A percentile compares a stretch with the other conserved stretches of the same genome.
These are phyloP conservation scores for Leucocoprinus leucothites DNA, from an alignment of 768 basidiomycete genomes.

Conservation along the genomic window DNA sequence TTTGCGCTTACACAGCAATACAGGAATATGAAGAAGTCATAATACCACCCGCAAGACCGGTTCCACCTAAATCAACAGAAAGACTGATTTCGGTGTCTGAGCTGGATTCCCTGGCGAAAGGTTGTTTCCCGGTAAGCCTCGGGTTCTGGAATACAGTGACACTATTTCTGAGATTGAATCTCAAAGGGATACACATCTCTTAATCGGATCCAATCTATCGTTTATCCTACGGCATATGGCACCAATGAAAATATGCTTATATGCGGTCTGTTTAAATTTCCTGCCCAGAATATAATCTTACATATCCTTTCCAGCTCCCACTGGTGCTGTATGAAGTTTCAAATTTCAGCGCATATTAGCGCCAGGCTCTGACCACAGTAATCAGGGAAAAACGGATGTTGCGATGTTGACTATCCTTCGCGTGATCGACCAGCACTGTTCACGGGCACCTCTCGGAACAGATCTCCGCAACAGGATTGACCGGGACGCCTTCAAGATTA, in stretches of 20 bases:
- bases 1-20: background rate
- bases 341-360: background rate
- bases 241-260: slow-evolving; percentile 96
- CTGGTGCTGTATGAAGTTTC: slow-evolving; percentile 77
- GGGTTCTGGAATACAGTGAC: background rate
- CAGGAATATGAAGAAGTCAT: slow-evolving; percentile 89
- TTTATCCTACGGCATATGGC: slow-evolving; percentile 90
- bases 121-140: slow-evolving; percentile 76
- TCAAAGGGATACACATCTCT: slow-evolving; percentile 77
- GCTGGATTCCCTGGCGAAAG: slow-evolving; percentile 71
- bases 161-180: slow-evolving; percentile 1
- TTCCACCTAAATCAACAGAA: slow-evolving; percentile 73
- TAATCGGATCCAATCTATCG: slow-evolving; percentile 94
- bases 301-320: slow-evolving; percentile 64
- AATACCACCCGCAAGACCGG: slow-evolving; percentile 77
- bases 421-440: slow-evolving; percentile 70
- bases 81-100: slow-evolving; percentile 67
- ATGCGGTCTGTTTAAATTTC: slow-evolving; percentile 52
- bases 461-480: slow-evolving; percentile 51
- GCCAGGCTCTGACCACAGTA: slow-evolving; percentile 13
- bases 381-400: slow-evolving; percentile 97
- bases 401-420: slow-evolving; percentile 93
- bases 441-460: slow-evolving; percentile 22
- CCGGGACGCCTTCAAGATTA: slow-evolving; percentile 84
- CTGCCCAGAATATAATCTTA: slow-evolving; percentile 3